Evolutionary conservation across 495 filamentous ascomycete genomes (phyloP).

Genomic region (Lophium mytilinum): DNA sequence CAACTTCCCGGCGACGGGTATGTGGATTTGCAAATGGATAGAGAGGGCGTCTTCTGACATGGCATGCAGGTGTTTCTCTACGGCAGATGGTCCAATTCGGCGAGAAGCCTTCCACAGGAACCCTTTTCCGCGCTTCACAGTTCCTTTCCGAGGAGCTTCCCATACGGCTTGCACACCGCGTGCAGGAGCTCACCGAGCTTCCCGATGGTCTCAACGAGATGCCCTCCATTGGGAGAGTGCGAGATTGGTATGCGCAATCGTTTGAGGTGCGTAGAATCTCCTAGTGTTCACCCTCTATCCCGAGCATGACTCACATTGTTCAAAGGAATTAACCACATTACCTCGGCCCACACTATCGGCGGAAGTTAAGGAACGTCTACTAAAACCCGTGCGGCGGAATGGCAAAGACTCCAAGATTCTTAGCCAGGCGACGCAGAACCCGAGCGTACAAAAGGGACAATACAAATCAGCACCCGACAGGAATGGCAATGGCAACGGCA

Average conservation of each 20-base stretch:
- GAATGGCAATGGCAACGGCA: conserved; percentile 43
- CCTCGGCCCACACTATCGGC: conserved; percentile 65
- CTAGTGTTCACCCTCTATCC: conserved; percentile 20
- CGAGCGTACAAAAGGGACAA: conserved; percentile 78
- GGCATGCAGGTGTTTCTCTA: conserved; percentile 47
- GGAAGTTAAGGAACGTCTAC: conserved; percentile 70
- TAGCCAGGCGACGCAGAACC: conserved; percentile 77
- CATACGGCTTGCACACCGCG: conserved; percentile 90
- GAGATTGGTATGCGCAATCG: conserved; percentile 98
- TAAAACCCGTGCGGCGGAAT: conserved; percentile 59
- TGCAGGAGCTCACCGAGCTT: conserved; percentile 82
- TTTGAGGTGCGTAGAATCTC: conserved; percentile 67
- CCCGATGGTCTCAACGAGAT: conserved; percentile 98
- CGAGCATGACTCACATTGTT: conserved; percentile 1
- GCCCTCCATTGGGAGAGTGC: conserved; percentile 90
- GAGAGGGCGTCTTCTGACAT: conserved; percentile 2
- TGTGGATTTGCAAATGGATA: conserved; percentile 28
- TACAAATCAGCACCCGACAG: conserved; percentile 65
- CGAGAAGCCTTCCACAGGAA: conserved; percentile 50
- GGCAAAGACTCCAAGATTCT: conserved; percentile 57
- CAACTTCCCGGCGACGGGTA: conserved; percentile 92
- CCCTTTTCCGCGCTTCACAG: conserved; percentile 92
- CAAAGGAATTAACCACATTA: conserved; percentile 80
- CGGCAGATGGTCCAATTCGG: conserved; percentile 99
- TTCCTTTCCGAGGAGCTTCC: conserved; percentile 97